Base-by-base conservation (phyloP, 768 basidiomycete species). In the Mycena galericulata region DNA sequence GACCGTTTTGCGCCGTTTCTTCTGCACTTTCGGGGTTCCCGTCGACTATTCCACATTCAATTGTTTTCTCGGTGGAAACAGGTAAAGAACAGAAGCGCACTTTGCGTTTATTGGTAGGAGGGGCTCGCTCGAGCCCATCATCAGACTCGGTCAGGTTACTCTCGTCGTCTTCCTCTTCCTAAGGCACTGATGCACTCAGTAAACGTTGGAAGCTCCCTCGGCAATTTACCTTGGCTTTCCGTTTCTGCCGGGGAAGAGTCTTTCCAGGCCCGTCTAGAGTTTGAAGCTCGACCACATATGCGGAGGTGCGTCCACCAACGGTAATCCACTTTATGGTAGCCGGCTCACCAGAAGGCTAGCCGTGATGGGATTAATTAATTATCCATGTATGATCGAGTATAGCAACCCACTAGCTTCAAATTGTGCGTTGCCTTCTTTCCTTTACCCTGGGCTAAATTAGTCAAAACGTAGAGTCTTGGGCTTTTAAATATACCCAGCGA, bases 241-340 rank as follows among this genome's bases (percentile, higher is more conserved):
- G 63, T 69, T 73, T 65, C 57, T 43, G 55, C 41, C 65, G 62
- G 57, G 27, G 29, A 54, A 56, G 63, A 36, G 43, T 54, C 67
- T 56, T 60, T 20, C 56, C 55, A 29, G 79, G 65, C 20, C 64
- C 67, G n/a, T 20, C 41, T 18, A 81, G 74, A 30, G 75, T 73
- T 75, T 93, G 93, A 12, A 93, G 79, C 77, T 93, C 88, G 15
- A 75, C 74, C 10, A 94, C 89, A 71, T 85, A 90, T 17, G 93
- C 93, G 4, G 92, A 92, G 10, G 93, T 94, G 18, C 92, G 84
- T 4, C 93, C 92, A 20, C 91, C 92, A 10, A 95, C 90, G 6
- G 89, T 92, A 60, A 91, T 76, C 86, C 90, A 94, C 72, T 86
- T 87, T 62, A 94, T 88, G 10, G 90, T 92, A 1, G 91, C 93